Conservation (phyloP, 2,329 filamentous ascomycete species). For the Claviceps sp. region DNA sequence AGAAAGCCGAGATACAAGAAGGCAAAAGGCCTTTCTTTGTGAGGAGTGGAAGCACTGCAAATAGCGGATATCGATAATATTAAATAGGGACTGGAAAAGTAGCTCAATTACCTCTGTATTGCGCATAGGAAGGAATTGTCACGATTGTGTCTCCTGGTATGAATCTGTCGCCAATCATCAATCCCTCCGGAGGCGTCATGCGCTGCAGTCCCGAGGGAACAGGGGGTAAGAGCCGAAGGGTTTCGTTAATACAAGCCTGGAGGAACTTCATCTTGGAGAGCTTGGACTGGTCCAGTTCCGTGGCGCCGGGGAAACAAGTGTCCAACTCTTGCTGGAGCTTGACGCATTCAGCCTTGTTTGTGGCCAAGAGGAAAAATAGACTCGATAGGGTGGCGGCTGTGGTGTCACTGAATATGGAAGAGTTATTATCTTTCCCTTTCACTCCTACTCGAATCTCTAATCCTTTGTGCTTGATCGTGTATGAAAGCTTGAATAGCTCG, state of each 20-base stretch:
- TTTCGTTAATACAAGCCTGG: conserved; percentile 26
- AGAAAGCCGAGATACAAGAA: neutral
- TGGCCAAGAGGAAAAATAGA: conserved; percentile 22
- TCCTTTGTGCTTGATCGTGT: too few relatives aligned
- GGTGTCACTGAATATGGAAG: conserved; percentile 17
- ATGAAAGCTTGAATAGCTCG: too few relatives aligned
- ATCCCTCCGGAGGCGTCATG: conserved; percentile 24
- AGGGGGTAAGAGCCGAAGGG: conserved; percentile 23
- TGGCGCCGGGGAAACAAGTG: conserved; percentile 2
- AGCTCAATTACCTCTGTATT: conserved; percentile 4
- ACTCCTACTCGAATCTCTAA: too few relatives aligned
- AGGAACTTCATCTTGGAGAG: conserved; percentile 16
- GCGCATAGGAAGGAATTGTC: conserved; percentile 9
- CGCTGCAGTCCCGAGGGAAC: conserved; percentile 22
- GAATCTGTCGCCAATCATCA: conserved; percentile 16
- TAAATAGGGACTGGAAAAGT: neutral
- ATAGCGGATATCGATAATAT: neutral
- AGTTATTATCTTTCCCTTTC: too few relatives aligned
- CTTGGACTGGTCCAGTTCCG: conserved; percentile 7
- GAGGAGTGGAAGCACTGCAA: too few relatives aligned
- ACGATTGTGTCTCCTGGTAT: conserved; percentile 25
- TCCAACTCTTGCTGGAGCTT: conserved; percentile 25
- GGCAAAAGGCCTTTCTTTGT: neutral
- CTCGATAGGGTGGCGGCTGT: conserved; percentile 20
- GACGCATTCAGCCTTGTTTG: conserved; percentile 1